Evolutionary conservation across 2,329 filamentous ascomycete genomes (phyloP), one percentile per base, ranked within the genome.

Genomic region (Apiospora aurea): DNA sequence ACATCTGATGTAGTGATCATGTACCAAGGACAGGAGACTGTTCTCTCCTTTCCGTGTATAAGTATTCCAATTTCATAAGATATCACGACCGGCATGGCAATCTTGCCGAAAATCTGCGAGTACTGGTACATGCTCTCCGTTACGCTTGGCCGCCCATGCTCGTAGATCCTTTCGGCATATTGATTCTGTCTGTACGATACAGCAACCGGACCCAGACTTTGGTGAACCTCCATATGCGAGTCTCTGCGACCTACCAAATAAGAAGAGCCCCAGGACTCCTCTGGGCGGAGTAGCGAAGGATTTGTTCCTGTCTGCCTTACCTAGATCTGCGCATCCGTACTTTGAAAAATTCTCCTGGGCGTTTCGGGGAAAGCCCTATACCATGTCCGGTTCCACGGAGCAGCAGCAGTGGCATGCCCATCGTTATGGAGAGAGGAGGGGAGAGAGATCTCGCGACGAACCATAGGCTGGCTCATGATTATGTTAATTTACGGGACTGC

Each of bases 131-230:
- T 61, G 2, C 5, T n/a, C 29, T 11, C 14, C 4, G 51, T 57
- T 34, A 16, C 38, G 53, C 26, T 10, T 34, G 18, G 53, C 11
- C 11, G 16, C 16, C 18, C 53, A 34, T 61, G 53, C 53, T 61
- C 53, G 53, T 34, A n/a, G 53, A 26, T 61, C 53, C 8, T 38
- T 38, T 61, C 53, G 53, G 53, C 53, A 61, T 38, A 61, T 64
- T 16, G 57, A 64, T 41, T 10, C 34, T 41, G 57, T 10, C 34
- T 41, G 57, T 21, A 41, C 57, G 34, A 64, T 64, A 41, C 29
- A n/a, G 38, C 29, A 38, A 41, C 3, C 34, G 18, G 57, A 34
- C 29, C 57, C 21, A 64, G 29, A 13, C 57, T 10, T 24, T 41
- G 29, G 57, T 29, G 29, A 41, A 16, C 51, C 51, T 26, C 21